Base-by-base conservation (phyloP, 768 basidiomycete genomes). In the Trametopsis cervina region DNA sequence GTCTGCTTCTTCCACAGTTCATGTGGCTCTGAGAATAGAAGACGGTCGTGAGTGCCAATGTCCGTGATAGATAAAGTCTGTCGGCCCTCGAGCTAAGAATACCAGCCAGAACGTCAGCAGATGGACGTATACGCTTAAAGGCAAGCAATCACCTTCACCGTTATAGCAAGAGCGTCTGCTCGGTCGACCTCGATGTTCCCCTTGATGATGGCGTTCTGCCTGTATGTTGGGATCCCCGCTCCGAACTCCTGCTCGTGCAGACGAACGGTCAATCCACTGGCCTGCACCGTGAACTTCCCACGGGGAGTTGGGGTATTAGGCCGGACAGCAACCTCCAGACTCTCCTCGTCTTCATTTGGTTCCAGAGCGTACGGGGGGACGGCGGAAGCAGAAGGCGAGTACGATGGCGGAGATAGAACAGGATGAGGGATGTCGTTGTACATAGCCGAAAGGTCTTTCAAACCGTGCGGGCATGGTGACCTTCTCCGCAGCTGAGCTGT, bases 351-450 rank as follows among this genome's bases (percentile, higher is more conserved):
- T 2, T 63, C 66, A 4, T 69, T 60, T 26, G 77, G 81, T 22
- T 73, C 71, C 26, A 61, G 71, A 41, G 84, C 80, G 57, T 86
- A 87, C 6, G 66, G 59, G 1, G 84, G 84, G 1, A 33, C 29
- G 29, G 74, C 69, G 21, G 76, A 75, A 2, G 64, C 63, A 3
- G 80, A 74, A 2, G 76, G 70, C 0, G 78, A 70, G 58, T 85
- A 85, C 2, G 4, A 59, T 59, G 17, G 84, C 80, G 25, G 80
- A 66, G 12, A 38, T 23, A 37, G 7, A 7, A 33, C 29, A 33
- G 29, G 29, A 33, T 33, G n/a, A n/a, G n/a, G n/a, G n/a, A n/a
- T n/a, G n/a, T n/a, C n/a, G n/a, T n/a, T n/a, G n/a, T n/a, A n/a
- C n/a, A n/a, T n/a, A n/a, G n/a, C n/a, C n/a, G n/a, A n/a, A n/a